These are phyloP conservation scores for Geotrichum candidum DNA, from an alignment of 1,139 yeast genomes.

Conservation along the genomic window DNA sequence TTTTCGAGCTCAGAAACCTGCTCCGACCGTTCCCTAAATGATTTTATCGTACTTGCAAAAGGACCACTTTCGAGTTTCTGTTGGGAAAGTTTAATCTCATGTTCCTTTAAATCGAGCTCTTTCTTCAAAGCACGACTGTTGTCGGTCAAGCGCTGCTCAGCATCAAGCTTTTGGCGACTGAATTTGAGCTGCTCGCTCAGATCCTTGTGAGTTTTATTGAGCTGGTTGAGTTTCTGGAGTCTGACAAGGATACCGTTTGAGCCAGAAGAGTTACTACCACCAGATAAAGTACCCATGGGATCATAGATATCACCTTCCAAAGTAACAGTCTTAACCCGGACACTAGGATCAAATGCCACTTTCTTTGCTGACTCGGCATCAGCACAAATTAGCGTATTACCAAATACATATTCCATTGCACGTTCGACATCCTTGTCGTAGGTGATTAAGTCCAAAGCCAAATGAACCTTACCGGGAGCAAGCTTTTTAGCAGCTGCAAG, in stretches of 20 bases:
- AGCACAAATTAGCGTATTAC: slow-evolving; percentile 74
- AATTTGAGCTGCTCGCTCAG: slow-evolving; percentile 41
- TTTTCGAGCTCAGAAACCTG: slow-evolving; percentile 47
- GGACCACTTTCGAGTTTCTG: slow-evolving; percentile 58
- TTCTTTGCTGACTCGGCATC: slow-evolving; percentile 84
- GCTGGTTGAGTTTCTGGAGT: slow-evolving; percentile 62
- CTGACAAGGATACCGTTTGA: slow-evolving; percentile 51
- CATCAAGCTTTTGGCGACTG: slow-evolving; percentile 41
- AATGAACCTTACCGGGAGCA: slow-evolving; percentile 80
- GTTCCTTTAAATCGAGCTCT: slow-evolving; percentile 57
- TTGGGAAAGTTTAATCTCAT: slow-evolving; percentile 58
- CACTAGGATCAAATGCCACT: slow-evolving; percentile 78
- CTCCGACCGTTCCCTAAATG: slow-evolving; percentile 43
- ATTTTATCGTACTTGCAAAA: slow-evolving; percentile 48
- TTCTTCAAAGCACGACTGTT: slow-evolving; percentile 58
- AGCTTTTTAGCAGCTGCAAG: slow-evolving; percentile 52
- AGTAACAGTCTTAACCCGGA: slow-evolving; percentile 82
- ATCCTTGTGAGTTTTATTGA: slow-evolving; percentile 39
- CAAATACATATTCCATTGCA: slow-evolving; percentile 93
- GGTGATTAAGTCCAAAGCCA: slow-evolving; percentile 75
- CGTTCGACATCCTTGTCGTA: slow-evolving; percentile 62
- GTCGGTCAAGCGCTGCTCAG: slow-evolving; percentile 45
- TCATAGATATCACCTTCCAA: slow-evolving; percentile 91
- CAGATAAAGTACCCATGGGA: slow-evolving; percentile 92
- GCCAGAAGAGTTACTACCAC: slow-evolving; percentile 65